Evolutionary conservation across 2,329 filamentous ascomycete genomes (phyloP), one percentile per base, ranked within the genome.

Genomic region (Tolypocladium guangdongense): DNA sequence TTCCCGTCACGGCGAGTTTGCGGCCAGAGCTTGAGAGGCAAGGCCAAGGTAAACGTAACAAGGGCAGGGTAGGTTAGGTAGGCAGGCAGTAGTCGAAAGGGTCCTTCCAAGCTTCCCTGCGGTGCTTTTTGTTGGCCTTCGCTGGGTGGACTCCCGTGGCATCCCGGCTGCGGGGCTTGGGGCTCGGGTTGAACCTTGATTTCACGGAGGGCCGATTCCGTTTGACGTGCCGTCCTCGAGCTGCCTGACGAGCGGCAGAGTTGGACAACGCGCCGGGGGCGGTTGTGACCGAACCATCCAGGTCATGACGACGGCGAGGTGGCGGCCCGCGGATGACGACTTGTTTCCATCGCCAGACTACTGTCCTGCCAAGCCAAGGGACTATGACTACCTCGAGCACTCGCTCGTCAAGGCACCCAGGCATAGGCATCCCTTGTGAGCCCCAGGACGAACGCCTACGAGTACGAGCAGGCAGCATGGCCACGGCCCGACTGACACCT

Each of bases 251-350:
- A 8, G 41, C 24, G n/a, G n/a, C n/a, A n/a, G 30, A 30, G 5
- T 8, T 8, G 24, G 30, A 11, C 24, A 16, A 24, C 16, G 24
- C 11, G 43, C 4, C 12, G 7, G 43, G 27, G 43, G 33, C 16
- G 33, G 24, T n/a, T 32, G 41, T 6, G 7, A 30, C 11, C 10
- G 3, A 18, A 7, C 12, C 43, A 2, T 30, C 14, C 14, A 7
- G 22, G 24, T 3, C 41, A 45, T 20, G 24, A 30, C 12, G 14
- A 30, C 2, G 22, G n/a, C 5, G 22, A 10, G 41, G 18, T 3
- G 27, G 43, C 32, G 43, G 43, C n/a, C n/a, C n/a, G n/a, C 43
- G 43, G 43, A 46, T 32, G 27, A 46, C 43, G 43, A 32, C 43
- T 18, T 32, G 16, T 32, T n/a, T 18, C 8, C 5, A 32, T 18